Percentiles rank a stretch among this genome's conserved stretches.
phyloP scores from a whole-genome alignment of 106 monocot genomes.

The Acorus calamus region DNA sequence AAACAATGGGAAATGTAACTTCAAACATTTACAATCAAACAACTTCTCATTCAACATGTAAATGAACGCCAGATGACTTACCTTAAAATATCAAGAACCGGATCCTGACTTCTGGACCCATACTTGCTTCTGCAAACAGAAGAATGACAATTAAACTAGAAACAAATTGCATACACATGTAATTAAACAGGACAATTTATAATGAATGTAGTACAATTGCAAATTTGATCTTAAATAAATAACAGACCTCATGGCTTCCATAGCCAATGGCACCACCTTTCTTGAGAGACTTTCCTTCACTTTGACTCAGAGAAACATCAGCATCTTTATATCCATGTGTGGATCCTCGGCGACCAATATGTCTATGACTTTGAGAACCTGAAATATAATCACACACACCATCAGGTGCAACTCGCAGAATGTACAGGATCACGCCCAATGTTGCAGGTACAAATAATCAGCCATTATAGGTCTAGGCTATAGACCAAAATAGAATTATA shows the following conservation, averaged over 20 bases:
- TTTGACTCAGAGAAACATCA: conserved; percentile 28
- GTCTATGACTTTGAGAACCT: conserved; percentile 40
- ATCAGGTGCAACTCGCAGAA: neutral
- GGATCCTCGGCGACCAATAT: conserved; percentile 18
- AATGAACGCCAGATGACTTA: too few relatives aligned
- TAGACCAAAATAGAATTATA: neutral
- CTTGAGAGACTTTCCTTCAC: conserved; percentile 52
- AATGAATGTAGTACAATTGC: too few relatives aligned
- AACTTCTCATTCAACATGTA: too few relatives aligned
- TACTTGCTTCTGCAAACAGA: too few relatives aligned
- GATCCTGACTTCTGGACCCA: too few relatives aligned
- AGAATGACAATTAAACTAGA: too few relatives aligned
- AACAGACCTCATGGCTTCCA: conserved; percentile 63
- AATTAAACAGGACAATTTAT: too few relatives aligned
- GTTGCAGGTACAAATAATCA: neutral
- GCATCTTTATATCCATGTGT: conserved; percentile 29
- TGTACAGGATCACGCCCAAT: neutral
- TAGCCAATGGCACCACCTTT: conserved; percentile 30
- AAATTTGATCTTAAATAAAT: neutral
- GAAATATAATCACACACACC: neutral
- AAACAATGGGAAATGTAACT: too few relatives aligned
- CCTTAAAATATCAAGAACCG: too few relatives aligned
- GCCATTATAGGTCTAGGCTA: neutral
- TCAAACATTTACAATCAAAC: too few relatives aligned
- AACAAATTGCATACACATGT: too few relatives aligned